Evolutionary conservation across 2,329 filamentous ascomycete genomes (phyloP).

Genomic region (Verticillium klebahnii): DNA sequence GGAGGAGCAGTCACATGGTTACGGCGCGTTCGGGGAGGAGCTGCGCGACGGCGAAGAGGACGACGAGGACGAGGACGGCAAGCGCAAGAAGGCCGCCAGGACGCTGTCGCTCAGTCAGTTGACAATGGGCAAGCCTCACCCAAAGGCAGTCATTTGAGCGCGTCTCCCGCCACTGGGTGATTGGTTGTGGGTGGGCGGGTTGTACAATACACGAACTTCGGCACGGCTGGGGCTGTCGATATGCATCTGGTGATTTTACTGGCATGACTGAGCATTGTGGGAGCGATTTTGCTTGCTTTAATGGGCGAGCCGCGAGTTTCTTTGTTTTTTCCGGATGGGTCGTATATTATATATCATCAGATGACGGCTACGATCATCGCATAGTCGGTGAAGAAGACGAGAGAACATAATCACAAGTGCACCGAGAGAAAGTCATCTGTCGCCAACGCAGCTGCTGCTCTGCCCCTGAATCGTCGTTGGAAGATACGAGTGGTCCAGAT

Average conservation of each 20-base stretch:
- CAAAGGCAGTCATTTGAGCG: slow-evolving; percentile 1
- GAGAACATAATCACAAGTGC: too few relatives aligned
- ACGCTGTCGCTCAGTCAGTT: slow-evolving; percentile 61
- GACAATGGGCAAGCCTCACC: slow-evolving; percentile 36
- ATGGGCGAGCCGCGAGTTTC: not conserved
- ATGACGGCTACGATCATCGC: not conserved
- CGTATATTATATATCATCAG: not conserved
- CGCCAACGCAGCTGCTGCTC: too few relatives aligned
- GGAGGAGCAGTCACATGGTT: slow-evolving; percentile 33
- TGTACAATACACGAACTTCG: not conserved
- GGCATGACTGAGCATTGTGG: not conserved
- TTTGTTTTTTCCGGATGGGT: not conserved
- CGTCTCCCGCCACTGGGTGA: not conserved
- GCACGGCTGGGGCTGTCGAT: not conserved
- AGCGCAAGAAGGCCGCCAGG: slow-evolving; percentile 50
- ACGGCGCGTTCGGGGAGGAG: slow-evolving; percentile 34
- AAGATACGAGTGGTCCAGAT: not conserved
- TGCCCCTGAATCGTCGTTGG: not conserved
- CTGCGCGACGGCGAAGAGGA: slow-evolving; percentile 35
- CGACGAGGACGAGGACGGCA: slow-evolving; percentile 30
- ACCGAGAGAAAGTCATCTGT: too few relatives aligned
- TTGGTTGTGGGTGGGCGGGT: not conserved
- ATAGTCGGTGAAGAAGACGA: too few relatives aligned
- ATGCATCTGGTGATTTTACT: not conserved
- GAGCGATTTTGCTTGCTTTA: not conserved